phyloP scores from a whole-genome alignment of 2,329 filamentous ascomycete species.

The Fusarium gaditjirri region DNA sequence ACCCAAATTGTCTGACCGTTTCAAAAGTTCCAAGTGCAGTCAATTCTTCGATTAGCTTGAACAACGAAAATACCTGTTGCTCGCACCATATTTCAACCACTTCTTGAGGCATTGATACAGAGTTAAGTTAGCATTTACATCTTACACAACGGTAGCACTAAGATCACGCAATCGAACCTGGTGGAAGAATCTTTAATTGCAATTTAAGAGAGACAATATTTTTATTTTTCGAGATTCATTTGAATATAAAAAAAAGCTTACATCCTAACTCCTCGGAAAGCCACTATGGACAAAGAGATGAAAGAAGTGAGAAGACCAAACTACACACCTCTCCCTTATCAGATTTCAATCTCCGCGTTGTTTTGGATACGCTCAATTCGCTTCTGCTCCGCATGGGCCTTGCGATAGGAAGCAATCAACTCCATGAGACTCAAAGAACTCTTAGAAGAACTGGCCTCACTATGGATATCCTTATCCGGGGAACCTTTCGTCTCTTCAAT shows the following conservation, averaged over 20 bases:
- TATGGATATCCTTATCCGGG: neutral
- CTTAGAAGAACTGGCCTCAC: neutral
- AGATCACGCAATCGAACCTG: fast-evolving
- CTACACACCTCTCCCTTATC: fast-evolving
- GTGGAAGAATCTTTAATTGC: fast-evolving
- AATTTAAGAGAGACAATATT: neutral
- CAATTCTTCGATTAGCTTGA: fast-evolving
- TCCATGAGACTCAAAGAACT: neutral
- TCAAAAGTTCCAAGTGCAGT: neutral
- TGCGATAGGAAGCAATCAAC: neutral
- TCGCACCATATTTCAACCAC: too few relatives aligned
- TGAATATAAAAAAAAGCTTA: fast-evolving
- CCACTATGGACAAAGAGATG: neutral
- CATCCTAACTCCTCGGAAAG: fast-evolving
- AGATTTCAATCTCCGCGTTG: fast-evolving
- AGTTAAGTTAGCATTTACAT: neutral
- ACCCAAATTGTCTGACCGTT: neutral
- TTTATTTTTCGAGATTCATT: too few relatives aligned
- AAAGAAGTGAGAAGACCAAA: neutral
- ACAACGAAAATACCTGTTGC: fast-evolving
- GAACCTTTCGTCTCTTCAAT: neutral
- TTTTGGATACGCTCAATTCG: neutral
- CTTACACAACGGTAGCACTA: too few relatives aligned
- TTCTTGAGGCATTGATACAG: neutral
- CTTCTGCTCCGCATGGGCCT: neutral